phyloP scores from a whole-genome alignment of 106 monocot genomes.

The Amphibolis antarctica region DNA sequence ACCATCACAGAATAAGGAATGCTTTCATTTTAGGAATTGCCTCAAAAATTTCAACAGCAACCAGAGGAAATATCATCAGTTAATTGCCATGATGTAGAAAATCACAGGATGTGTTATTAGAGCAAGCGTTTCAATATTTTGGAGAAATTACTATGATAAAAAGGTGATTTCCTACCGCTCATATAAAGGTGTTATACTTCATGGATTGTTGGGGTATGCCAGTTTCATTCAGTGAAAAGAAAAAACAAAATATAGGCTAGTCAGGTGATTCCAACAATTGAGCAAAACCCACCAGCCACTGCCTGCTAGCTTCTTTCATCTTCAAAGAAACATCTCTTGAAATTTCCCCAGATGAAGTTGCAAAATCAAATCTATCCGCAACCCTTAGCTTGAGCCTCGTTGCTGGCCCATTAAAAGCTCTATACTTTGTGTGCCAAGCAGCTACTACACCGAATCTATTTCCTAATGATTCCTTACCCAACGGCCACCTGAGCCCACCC shows the following conservation, averaged over 20 bases:
- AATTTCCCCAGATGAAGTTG: constrained; percentile 37
- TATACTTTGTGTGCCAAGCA: constrained; percentile 39
- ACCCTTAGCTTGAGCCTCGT: constrained; percentile 35
- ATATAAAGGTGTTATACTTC: too few relatives aligned
- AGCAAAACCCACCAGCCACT: background rate
- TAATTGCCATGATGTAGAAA: too few relatives aligned
- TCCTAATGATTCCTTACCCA: constrained; percentile 37
- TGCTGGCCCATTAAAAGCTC: constrained; percentile 16
- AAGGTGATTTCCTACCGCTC: too few relatives aligned
- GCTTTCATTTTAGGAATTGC: too few relatives aligned
- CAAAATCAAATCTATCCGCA: constrained; percentile 49
- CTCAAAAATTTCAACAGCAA: too few relatives aligned
- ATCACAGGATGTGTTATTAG: too few relatives aligned
- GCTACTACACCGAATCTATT: constrained; percentile 40
- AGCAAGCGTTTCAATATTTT: too few relatives aligned
- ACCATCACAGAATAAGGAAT: too few relatives aligned
- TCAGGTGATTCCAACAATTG: background rate
- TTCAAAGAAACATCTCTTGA: constrained; percentile 46
- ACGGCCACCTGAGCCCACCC: constrained; percentile 65
- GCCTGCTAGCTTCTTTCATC: constrained; percentile 19
- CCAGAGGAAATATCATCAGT: too few relatives aligned
- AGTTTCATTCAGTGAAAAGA: too few relatives aligned
- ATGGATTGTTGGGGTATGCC: too few relatives aligned
- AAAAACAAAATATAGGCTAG: too few relatives aligned
- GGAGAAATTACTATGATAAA: background rate